phyloP scores from a whole-genome alignment of 805 yeast species.

The Schwanniomyces polymorphus region DNA sequence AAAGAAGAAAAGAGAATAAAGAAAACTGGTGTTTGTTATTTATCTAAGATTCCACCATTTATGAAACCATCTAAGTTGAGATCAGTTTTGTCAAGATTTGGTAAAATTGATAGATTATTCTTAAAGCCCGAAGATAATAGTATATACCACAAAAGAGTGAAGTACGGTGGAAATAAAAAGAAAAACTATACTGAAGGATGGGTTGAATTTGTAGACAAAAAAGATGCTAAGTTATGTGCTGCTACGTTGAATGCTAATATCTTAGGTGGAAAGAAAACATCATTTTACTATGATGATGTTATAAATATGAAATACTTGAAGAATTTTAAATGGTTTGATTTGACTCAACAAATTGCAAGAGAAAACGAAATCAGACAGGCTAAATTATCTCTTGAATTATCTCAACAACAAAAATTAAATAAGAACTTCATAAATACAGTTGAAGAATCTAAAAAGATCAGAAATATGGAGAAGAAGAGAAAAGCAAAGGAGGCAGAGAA shows the following conservation, averaged over 20 bases:
- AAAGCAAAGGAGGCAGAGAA: slow-evolving; percentile 21
- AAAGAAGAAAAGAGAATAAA: slow-evolving; percentile 55
- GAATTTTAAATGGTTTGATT: slow-evolving; percentile 92
- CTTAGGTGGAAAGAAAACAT: slow-evolving; percentile 89
- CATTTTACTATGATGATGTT: slow-evolving; percentile 91
- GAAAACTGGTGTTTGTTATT: slow-evolving; percentile 88
- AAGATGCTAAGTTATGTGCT: slow-evolving; percentile 87
- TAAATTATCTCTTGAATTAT: slow-evolving; percentile 81
- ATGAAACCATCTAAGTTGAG: slow-evolving; percentile 94
- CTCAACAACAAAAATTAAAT: slow-evolving; percentile 86
- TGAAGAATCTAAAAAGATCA: slow-evolving; percentile 80
- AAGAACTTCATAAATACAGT: slow-evolving; percentile 81
- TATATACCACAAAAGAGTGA: slow-evolving; percentile 64
- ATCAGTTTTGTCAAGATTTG: slow-evolving; percentile 78
- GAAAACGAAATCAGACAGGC: slow-evolving; percentile 89
- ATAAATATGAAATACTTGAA: slow-evolving; percentile 86
- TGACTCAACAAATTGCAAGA: slow-evolving; percentile 88
- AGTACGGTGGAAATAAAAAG: slow-evolving; percentile 91
- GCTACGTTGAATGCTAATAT: slow-evolving; percentile 82
- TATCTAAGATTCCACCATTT: slow-evolving; percentile 90
- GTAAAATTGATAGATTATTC: slow-evolving; percentile 83
- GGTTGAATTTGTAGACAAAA: slow-evolving; percentile 86
- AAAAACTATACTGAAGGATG: slow-evolving; percentile 90
- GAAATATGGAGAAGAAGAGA: slow-evolving; percentile 58
- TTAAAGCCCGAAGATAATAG: slow-evolving; percentile 81